A percentile compares a stretch with the other conserved stretches of the same genome.
Conservation (phyloP, 352 stramenopile species). For the Saprolegnia parasitica region DNA sequence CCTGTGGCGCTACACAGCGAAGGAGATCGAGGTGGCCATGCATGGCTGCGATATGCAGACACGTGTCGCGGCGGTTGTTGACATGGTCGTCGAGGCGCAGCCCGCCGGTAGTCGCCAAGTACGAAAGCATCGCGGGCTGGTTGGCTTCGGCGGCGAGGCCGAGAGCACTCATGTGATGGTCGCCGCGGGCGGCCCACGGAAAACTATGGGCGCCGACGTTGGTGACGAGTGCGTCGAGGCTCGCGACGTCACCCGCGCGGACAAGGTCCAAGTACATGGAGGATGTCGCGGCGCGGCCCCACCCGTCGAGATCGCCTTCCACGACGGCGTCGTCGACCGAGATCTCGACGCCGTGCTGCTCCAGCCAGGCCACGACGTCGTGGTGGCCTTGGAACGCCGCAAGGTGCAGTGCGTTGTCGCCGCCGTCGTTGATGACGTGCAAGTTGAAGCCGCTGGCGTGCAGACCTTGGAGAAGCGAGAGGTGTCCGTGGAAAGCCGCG, state of each 20-base stretch:
- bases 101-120: background rate
- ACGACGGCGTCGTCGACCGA: background rate
- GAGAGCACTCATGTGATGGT: background rate
- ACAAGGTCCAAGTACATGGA: constrained; percentile 13
- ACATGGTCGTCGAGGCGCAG: background rate
- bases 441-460: constrained; percentile 10
- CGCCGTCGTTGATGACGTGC: constrained; percentile 3
- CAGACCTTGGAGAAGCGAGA: constrained; percentile 7
- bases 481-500: constrained; percentile 6
- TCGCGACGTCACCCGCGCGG: background rate
- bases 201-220: constrained; percentile 7
- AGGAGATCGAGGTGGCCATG: constrained; percentile 9
- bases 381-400: constrained; percentile 20
- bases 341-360: constrained; percentile 20
- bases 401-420: constrained; percentile 24
- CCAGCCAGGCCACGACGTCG: constrained; percentile 12
- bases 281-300: background rate
- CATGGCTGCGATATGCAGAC: constrained; percentile 9
- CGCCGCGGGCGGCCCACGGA: constrained; percentile 5
- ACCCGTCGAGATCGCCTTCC: background rate
- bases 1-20: background rate
- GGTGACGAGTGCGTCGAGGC: background rate
- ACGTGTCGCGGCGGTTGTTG: constrained; percentile 18
- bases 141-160: constrained; percentile 7
- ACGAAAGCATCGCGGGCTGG: constrained; percentile 3